Conservation (phyloP, 2,329 filamentous ascomycete genomes). For the Colletotrichum plurivorum region DNA sequence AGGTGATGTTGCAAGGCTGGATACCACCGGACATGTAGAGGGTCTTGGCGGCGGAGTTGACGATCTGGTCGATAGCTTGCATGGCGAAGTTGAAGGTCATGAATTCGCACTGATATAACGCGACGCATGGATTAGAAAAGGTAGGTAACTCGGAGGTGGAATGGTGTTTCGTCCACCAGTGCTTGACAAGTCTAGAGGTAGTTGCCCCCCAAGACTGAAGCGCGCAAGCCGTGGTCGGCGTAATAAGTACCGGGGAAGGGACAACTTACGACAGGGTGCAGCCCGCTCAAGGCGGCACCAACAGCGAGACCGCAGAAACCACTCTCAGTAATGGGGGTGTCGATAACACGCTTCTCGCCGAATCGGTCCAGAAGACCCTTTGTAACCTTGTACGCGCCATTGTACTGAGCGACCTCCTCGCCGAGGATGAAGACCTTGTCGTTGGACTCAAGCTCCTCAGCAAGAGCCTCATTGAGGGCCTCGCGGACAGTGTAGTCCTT, state of each 20-base stretch:
- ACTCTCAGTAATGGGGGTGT: constrained; percentile 98
- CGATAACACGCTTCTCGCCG: constrained; percentile 96
- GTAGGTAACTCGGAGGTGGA: neutral
- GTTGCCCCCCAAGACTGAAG: neutral
- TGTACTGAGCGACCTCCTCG: constrained; percentile 99
- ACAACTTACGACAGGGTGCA: constrained; percentile 88
- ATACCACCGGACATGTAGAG: constrained; percentile 99
- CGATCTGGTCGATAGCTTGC: constrained; percentile 99
- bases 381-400: constrained; percentile 99
- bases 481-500: constrained; percentile 99
- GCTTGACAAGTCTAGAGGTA: neutral
- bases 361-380: constrained; percentile 98
- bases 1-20: constrained; percentile 99
- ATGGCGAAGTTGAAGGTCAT: constrained; percentile 99
- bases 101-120: constrained; percentile 84
- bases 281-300: constrained; percentile 92
- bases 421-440: constrained; percentile 96
- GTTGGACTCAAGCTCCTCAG: constrained; percentile 95
- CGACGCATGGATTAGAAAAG: constrained; percentile 12
- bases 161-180: neutral
- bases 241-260: neutral
- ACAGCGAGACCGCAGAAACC: constrained; percentile 95
- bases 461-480: constrained; percentile 96
- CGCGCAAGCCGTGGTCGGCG: neutral
- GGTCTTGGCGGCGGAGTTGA: constrained; percentile 99